Base-by-base conservation (phyloP, 257 asterid species). In the Gardenia jasminoides region DNA sequence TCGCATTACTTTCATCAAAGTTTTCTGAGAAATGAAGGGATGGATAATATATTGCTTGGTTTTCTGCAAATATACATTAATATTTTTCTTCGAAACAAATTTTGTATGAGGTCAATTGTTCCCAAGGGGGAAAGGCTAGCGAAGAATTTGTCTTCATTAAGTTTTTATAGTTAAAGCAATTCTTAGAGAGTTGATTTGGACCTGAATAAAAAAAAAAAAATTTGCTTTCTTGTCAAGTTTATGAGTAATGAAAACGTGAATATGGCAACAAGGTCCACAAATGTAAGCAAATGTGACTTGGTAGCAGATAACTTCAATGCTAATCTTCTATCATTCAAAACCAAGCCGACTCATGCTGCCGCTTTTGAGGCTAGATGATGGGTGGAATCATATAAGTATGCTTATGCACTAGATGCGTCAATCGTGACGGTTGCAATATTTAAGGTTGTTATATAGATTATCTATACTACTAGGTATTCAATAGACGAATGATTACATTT, bases 1-100 rank as follows among this genome's bases (percentile, higher is more conserved):
- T 73, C 77, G 5, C 46, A 36, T 1, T 36, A 36, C 30, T 52
- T 73, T 26, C 41, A 0, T 72, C 9, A 20, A 43, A 72, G 19
- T 72, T 72, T n/a, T 17, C 44, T 72, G 1, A 41, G 77, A 73
- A 73, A 36, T 36, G 3, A 36, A 73, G 41, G 47, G 77, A 52
- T 52, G 43, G 66, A n/a, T n/a, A n/a, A n/a, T n/a, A n/a, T n/a
- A n/a, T 50, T 48, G 3, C 24, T 47, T 26, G 16, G 26, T 48
- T n/a, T 8, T 46, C 33, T 10, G 13, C 61, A 12, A 61, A 26
- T n/a, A 10, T n/a, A 8, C 9, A 61, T 61, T 61, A n/a, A 9
- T 13, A 1, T 3, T 11, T 26, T 0, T 31, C 43, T 31, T 31
- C 13, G 10, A 72, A 28, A 72, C 28, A 8, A 41, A 41, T 41